phyloP scores from a whole-genome alignment of 306 rosid genomes.

The Cicer cuneatum region DNA sequence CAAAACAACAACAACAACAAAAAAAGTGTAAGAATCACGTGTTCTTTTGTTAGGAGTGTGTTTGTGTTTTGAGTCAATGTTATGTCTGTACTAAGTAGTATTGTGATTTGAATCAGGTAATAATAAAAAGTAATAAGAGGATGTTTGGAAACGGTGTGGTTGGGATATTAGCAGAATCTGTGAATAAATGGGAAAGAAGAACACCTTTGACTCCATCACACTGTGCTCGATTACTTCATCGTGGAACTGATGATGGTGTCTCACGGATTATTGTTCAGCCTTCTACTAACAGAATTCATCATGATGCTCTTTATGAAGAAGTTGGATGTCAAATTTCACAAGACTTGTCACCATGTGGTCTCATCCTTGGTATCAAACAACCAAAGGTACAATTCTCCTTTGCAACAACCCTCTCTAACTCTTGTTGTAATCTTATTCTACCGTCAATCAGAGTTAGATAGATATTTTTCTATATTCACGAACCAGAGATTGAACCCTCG shows the following conservation, averaged over 20 bases:
- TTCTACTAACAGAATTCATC: slow-evolving; percentile 80
- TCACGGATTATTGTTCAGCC: slow-evolving; percentile 83
- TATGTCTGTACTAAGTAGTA: too few species aligned
- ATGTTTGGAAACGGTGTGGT: slow-evolving; percentile 94
- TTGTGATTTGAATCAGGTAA: too few species aligned
- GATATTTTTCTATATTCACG: too few species aligned
- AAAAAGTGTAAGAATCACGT: too few species aligned
- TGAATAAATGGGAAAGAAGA: slow-evolving; percentile 95
- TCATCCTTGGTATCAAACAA: slow-evolving; percentile 86
- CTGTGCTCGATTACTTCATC: slow-evolving; percentile 81
- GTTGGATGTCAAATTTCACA: slow-evolving; percentile 91
- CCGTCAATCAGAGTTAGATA: too few species aligned
- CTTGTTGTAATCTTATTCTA: too few species aligned
- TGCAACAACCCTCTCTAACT: too few species aligned
- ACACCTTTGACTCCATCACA: slow-evolving; percentile 86
- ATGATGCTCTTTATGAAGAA: slow-evolving; percentile 76
- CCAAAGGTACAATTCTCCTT: slow-evolving; percentile 58
- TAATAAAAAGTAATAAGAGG: not conserved
- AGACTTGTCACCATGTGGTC: slow-evolving; percentile 85
- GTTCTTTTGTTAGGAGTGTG: not conserved
- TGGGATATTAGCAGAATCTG: slow-evolving; percentile 82
- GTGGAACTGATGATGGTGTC: slow-evolving; percentile 60
- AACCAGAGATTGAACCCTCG: too few species aligned
- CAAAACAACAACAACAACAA: too few species aligned
- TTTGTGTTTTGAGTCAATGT: not conserved